These are phyloP conservation scores for Exophiala sp. DNA, from an alignment of 2,329 filamentous ascomycete species.

Conservation along the genomic window DNA sequence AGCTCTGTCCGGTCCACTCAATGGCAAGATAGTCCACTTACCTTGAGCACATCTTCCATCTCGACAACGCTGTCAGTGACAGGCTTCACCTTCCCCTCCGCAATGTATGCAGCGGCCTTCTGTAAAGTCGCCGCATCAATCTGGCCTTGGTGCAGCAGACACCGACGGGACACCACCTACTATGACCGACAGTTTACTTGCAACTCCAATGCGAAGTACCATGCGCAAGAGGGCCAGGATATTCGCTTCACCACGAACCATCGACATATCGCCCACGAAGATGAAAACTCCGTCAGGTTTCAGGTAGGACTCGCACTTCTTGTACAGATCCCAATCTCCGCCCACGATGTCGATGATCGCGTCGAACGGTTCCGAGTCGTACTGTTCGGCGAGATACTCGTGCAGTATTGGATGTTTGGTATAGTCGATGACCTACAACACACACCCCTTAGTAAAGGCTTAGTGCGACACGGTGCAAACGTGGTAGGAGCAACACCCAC, in stretches of 20 bases:
- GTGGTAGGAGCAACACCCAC: background rate
- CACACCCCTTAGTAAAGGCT: too few species aligned
- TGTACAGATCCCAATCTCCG: background rate
- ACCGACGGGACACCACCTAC: constrained; percentile 3
- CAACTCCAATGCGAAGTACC: too few species aligned
- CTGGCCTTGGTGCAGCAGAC: background rate
- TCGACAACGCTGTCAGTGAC: background rate
- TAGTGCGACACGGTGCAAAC: too few species aligned
- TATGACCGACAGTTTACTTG: background rate
- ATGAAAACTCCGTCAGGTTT: background rate
- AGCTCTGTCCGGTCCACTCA: background rate
- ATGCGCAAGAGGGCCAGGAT: too few species aligned
- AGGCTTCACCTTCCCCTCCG: background rate
- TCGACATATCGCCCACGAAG: background rate
- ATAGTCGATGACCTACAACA: constrained; percentile 2
- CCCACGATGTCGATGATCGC: constrained; percentile 9
- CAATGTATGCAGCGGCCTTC: background rate
- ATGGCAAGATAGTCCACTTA: background rate
- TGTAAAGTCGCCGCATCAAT: background rate
- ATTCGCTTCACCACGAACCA: background rate
- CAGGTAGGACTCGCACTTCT: background rate
- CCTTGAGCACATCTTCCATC: constrained; percentile 3
- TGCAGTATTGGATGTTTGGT: background rate
- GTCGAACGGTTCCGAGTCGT: constrained; percentile 1
- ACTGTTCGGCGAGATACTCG: background rate